These are phyloP conservation scores for Barbatosphaeria neglecta DNA, from an alignment of 495 filamentous ascomycete species.

Conservation along the genomic window DNA sequence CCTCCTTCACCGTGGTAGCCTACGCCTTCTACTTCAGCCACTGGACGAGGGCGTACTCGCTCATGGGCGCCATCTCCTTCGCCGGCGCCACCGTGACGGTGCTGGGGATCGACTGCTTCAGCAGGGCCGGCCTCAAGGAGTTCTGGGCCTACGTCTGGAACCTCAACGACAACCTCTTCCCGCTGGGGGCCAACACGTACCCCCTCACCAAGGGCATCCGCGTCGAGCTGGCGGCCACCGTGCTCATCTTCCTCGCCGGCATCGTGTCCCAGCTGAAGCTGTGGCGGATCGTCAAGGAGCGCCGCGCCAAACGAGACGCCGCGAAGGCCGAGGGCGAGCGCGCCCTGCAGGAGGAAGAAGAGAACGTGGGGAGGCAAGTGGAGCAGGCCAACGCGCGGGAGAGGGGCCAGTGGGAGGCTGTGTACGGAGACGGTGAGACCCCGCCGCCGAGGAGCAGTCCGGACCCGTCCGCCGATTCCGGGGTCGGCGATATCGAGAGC, in stretches of 20 bases:
- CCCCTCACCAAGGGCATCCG: conserved; percentile 78
- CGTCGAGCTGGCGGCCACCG: conserved; percentile 70
- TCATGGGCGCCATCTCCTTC: conserved; percentile 69
- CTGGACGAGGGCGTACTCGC: conserved; percentile 62
- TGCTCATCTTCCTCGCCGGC: conserved; percentile 63
- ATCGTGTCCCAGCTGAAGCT: conserved; percentile 75
- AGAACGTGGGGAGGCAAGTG: conserved; percentile 51
- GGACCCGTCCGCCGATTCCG: conserved; percentile 34
- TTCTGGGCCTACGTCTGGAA: conserved; percentile 94
- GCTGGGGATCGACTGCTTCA: conserved; percentile 86
- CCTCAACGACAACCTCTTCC: conserved; percentile 71
- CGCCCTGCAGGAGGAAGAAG: conserved; percentile 58
- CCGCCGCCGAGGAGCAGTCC: conserved; percentile 4
- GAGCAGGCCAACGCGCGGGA: conserved; percentile 59
- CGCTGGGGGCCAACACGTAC: conserved; percentile 61
- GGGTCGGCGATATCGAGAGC: conserved; percentile 39
- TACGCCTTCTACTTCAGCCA: conserved; percentile 71
- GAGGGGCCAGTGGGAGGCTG: conserved; percentile 66
- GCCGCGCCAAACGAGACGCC: conserved; percentile 49
- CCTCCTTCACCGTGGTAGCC: conserved; percentile 49
- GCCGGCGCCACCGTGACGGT: conserved; percentile 66
- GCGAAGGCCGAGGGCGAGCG: conserved; percentile 43
- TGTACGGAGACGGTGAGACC: conserved; percentile 49
- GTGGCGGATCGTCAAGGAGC: conserved; percentile 76
- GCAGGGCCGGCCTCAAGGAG: conserved; percentile 78